Percentiles rank a stretch among this genome's conserved stretches.
Conservation (phyloP, 2,329 filamentous ascomycete genomes). For the Colletotrichum acutatum region DNA sequence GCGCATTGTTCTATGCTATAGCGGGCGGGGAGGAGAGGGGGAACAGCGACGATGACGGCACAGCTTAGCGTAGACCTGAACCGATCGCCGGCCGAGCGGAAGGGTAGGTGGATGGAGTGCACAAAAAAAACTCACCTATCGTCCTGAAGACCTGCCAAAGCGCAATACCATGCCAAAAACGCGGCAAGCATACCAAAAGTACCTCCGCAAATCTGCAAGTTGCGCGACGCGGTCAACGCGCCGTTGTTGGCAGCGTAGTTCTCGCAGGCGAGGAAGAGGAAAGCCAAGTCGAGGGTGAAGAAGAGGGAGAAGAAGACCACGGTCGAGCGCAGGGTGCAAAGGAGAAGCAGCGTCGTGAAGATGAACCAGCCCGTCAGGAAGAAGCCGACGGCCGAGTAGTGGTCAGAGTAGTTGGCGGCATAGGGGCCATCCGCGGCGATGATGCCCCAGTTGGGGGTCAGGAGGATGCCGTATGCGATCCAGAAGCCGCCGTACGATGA, state of each 20-base stretch:
- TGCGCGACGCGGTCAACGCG: conserved; percentile 53
- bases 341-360: conserved; percentile 79
- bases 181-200: conserved; percentile 84
- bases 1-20: neutral
- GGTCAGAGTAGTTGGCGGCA: conserved; percentile 53
- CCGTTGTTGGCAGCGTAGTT: conserved; percentile 68
- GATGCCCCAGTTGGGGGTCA: conserved; percentile 76
- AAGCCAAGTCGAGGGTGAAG: conserved; percentile 80
- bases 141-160: conserved; percentile 84
- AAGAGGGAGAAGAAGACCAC: conserved; percentile 83
- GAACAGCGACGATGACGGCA: neutral
- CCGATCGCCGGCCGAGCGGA: neutral
- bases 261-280: conserved; percentile 76
- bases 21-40: neutral
- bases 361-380: conserved; percentile 87
- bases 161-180: conserved; percentile 89
- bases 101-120: neutral
- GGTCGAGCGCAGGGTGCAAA: conserved; percentile 81
- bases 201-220: conserved; percentile 77
- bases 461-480: conserved; percentile 78
- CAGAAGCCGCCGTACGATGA: conserved; percentile 89
- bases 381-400: conserved; percentile 74
- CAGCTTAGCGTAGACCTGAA: neutral
- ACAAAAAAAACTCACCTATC: conserved; percentile 60
- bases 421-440: conserved; percentile 57